Evolutionary conservation across 768 basidiomycete genomes (phyloP), one percentile per base, ranked within the genome.

Genomic region (Suillus tomentosus): DNA sequence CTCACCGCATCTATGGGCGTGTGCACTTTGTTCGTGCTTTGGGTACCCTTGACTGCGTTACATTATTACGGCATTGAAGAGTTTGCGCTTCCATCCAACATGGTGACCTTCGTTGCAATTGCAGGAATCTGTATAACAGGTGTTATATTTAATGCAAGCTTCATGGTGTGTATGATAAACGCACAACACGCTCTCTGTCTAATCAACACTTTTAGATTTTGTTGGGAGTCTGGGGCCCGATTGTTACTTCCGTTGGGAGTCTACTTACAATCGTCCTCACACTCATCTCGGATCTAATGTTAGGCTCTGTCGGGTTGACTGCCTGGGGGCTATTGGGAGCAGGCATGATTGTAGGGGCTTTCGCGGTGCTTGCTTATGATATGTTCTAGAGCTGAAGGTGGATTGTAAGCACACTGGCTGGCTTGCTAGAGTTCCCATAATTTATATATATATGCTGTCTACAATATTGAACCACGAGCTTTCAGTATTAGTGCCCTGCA

Each of bases 231-330:
- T 95, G 92, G 92, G 94, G 94, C 4, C 94, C 94, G 7, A 87
- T 95, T 48, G 85, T 94, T 50, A 87, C 88, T 10, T 94, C 92
- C 2, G 95, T 97, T 39, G 95, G 94, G 53, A 94, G 86, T 75
- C 83, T 99, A n/a, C 82, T 96, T n/a, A 95, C 95, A 6, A 96
- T 96, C 68, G 92, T 96, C 43, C 82, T 97, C 57, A 92, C 95
- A 15, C 85, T 95, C 55, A 70, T 93, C 17, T 86, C 90, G 48
- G 95, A 98, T 76, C 81, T 90, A 9, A 67, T 89, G 19, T 89
- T 95, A 65, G 87, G 92, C 24, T 81, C 82, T 60, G 82, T 86
- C 43, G 79, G 83, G 1, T 72, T 95, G 63, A 93, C 89, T 0
- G 31, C 84, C 3, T 90, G 89, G 83, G 92, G 92, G 62, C 66